Evolutionary conservation across 805 yeast genomes (phyloP).

Genomic region (Monosporozyma aquatica): DNA sequence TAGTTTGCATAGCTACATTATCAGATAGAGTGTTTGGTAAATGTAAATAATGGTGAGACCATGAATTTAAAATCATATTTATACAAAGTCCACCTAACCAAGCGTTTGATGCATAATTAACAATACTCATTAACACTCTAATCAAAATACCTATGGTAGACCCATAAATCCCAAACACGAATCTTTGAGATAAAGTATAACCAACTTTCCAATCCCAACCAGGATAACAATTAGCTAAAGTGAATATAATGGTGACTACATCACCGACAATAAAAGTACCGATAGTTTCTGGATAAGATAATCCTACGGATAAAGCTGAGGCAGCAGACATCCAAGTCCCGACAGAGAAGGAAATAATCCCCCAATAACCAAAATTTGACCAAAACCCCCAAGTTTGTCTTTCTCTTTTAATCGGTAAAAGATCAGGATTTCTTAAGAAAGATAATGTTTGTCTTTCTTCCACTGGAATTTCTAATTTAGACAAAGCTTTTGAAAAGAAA

Average conservation of each 20-base stretch:
- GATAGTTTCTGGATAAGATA: conserved; percentile 38
- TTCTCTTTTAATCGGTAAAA: conserved; percentile 20
- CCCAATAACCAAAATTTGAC: conserved; percentile 39
- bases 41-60: conserved; percentile 33
- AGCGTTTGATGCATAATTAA: conserved; percentile 40
- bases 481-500: not conserved
- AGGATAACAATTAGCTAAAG: conserved; percentile 39
- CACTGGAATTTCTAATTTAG: conserved; percentile 27
- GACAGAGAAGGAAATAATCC: conserved; percentile 36
- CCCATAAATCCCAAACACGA: conserved; percentile 41
- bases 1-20: conserved; percentile 31
- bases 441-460: conserved; percentile 25
- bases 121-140: conserved; percentile 37
- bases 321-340: conserved; percentile 40
- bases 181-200: conserved; percentile 38
- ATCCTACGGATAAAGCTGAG: conserved; percentile 37
- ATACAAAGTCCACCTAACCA: conserved; percentile 39
- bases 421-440: conserved; percentile 30
- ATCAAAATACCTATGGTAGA: conserved; percentile 35
- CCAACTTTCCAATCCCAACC: conserved; percentile 45
- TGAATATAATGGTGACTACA: conserved; percentile 35
- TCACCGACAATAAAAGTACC: conserved; percentile 41
- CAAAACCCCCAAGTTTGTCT: conserved; percentile 35
- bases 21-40: conserved; percentile 28
- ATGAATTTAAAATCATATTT: conserved; percentile 33